Conservation (phyloP, 768 basidiomycete genomes). For the Mycena maculata region DNA sequence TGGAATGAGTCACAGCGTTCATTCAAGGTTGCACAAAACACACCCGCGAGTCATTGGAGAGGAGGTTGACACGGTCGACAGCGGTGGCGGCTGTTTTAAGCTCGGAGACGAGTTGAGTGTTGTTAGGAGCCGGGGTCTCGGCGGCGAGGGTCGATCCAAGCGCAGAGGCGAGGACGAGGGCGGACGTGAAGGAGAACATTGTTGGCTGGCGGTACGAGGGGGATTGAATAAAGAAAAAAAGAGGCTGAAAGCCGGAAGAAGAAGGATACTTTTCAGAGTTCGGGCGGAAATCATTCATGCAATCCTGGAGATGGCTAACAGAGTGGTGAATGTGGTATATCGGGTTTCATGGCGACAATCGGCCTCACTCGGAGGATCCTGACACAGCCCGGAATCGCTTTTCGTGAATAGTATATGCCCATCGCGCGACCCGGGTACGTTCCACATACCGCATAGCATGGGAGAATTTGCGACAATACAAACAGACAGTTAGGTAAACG, state of each 20-base stretch:
- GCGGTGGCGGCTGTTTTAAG: neutral
- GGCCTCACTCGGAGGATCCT: conserved; percentile 16
- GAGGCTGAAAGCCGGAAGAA: neutral
- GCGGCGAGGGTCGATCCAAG: neutral
- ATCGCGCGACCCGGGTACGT: conserved; percentile 3
- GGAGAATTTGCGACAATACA: neutral
- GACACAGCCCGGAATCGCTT: conserved; percentile 1
- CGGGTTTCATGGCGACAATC: conserved; percentile 9
- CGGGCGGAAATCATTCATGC: neutral
- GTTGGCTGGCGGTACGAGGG: neutral
- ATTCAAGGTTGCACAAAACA: neutral
- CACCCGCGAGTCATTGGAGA: conserved; percentile 3
- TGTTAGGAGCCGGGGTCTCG: neutral
- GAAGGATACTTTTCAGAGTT: neutral
- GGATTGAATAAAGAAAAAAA: conserved; percentile 6
- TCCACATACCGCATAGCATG: neutral
- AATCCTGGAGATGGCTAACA: neutral
- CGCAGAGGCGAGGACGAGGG: neutral
- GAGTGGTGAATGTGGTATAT: neutral
- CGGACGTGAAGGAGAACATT: neutral
- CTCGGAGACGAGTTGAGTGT: neutral
- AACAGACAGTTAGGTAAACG: neutral
- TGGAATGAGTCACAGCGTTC: neutral
- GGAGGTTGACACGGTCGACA: neutral
- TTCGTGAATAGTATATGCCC: neutral